Percentiles rank a stretch among this genome's conserved stretches.
These are phyloP conservation scores for Endotrypanum monterogeii DNA, from an alignment of 208 protist species.

Conservation along the genomic window DNA sequence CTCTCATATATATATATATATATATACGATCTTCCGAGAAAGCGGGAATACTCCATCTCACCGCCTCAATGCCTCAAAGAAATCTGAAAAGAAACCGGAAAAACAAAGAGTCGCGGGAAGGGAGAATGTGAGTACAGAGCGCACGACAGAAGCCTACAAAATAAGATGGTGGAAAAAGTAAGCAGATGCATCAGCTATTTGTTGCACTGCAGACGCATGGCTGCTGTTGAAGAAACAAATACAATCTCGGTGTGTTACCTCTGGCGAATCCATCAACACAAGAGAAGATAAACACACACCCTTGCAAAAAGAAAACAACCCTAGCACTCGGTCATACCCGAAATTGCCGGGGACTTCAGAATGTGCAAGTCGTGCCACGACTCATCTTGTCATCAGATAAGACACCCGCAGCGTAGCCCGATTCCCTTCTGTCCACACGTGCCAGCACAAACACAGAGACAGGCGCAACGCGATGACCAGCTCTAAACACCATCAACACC, in stretches of 20 bases:
- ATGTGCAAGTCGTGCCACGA: background rate
- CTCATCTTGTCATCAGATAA: background rate
- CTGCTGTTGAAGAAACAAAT: no score
- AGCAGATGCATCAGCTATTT: background rate
- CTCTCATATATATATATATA: slow-evolving; percentile 9
- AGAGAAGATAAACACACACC: background rate
- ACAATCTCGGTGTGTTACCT: background rate
- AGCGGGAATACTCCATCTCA: background rate
- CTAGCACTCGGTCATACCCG: background rate
- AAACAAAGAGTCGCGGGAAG: slow-evolving; percentile 3
- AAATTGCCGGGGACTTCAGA: background rate
- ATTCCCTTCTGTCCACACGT: background rate
- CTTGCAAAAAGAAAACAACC: background rate
- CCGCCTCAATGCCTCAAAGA: background rate
- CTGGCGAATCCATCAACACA: background rate
- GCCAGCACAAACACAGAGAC: background rate
- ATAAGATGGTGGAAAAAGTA: background rate
- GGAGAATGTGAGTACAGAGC: background rate
- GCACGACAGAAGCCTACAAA: background rate
- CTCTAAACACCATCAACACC: background rate
- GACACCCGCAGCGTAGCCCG: background rate
- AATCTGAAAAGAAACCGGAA: background rate
- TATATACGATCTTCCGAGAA: slow-evolving; percentile 4
- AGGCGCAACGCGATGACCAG: background rate
- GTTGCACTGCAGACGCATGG: no score